Evolutionary conservation across 768 basidiomycete species (phyloP).

Genomic region (Hericium alpestre): DNA sequence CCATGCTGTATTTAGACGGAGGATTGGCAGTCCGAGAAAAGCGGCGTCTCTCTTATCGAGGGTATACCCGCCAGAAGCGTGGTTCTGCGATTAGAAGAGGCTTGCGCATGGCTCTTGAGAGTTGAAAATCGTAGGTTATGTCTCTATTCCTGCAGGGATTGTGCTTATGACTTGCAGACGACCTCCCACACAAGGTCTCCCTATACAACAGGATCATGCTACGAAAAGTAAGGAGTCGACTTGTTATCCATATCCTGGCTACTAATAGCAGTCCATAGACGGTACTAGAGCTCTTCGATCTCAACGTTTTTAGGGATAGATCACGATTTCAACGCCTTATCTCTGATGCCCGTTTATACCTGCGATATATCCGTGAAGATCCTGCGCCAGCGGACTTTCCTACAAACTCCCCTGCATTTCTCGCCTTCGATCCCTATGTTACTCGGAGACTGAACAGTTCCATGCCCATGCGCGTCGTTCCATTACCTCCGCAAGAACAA

Average conservation of each 20-base stretch:
- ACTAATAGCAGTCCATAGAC: constrained; percentile 22
- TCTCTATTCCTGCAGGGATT: neutral
- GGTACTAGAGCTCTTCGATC: constrained; percentile 40
- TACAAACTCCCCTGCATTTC: constrained; percentile 35
- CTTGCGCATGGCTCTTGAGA: constrained; percentile 45
- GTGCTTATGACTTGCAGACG: constrained; percentile 4
- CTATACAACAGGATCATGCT: constrained; percentile 12
- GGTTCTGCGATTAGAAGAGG: constrained; percentile 45
- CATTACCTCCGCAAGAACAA: constrained; percentile 34
- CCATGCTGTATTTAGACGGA: constrained; percentile 42
- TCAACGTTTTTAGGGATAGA: constrained; percentile 28
- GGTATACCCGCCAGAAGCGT: constrained; percentile 44
- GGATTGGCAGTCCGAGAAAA: constrained; percentile 87
- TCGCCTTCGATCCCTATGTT: constrained; percentile 58
- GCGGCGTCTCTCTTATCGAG: constrained; percentile 68
- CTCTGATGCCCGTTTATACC: constrained; percentile 27
- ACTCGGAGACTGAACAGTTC: constrained; percentile 56
- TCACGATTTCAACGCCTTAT: constrained; percentile 29
- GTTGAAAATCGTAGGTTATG: constrained; percentile 4
- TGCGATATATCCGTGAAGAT: constrained; percentile 29
- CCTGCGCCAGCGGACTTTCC: constrained; percentile 26
- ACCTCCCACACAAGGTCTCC: constrained; percentile 6
- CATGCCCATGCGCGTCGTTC: constrained; percentile 56
- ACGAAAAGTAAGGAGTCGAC: constrained; percentile 2
- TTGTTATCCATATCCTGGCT: neutral